Base-by-base conservation (phyloP, 257 asterid genomes). In the Rehmannia glutinosa region DNA sequence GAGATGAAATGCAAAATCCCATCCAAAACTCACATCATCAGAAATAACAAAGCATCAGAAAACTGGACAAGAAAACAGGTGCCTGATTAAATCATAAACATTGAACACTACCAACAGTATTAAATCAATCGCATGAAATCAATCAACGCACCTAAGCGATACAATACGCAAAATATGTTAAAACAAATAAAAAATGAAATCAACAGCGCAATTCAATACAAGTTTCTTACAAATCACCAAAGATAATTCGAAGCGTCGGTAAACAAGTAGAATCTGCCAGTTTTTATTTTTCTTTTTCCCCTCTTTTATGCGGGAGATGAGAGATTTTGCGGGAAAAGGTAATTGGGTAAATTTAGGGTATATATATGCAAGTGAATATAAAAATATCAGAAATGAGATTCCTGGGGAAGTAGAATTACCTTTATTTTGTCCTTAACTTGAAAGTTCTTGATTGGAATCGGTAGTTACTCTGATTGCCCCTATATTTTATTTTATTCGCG, bases 321-420 rank as follows among this genome's bases (percentile, higher is more conserved):
- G 32, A 32, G 60, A 15, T 69, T 64, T 73, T 69, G 79, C 71
- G 76, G 82, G 79, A 53, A 64, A 54, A n/a, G 19, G 54, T 35
- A 54, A 38, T 53, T 45, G 27, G 62, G 50, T 39, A 54, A 62
- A 61, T 46, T 66, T 43, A 30, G 51, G 66, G 32, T 72, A 15
- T 73, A 66, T 72, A 64, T 58, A 17, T 55, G 13, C 21, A 21
- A 38, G 42, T 1, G 5, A 38, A 41, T 35, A 33, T 38, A 12
- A 42, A 59, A 25, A 28, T 47, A 36, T 66, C 50, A 46, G 56
- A 17, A 52, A 30, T 32, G 36, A 33, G 61, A 47, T 61, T 62
- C n/a, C 12, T 41, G 46, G 46, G 13, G 16, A 11, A 41, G 46
- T 8, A 41, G 46, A 41, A 8, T 41, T 41, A n/a, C n/a, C n/a